These are phyloP conservation scores for Suillus cothurnatus DNA, from an alignment of 768 basidiomycete genomes.

Conservation along the genomic window DNA sequence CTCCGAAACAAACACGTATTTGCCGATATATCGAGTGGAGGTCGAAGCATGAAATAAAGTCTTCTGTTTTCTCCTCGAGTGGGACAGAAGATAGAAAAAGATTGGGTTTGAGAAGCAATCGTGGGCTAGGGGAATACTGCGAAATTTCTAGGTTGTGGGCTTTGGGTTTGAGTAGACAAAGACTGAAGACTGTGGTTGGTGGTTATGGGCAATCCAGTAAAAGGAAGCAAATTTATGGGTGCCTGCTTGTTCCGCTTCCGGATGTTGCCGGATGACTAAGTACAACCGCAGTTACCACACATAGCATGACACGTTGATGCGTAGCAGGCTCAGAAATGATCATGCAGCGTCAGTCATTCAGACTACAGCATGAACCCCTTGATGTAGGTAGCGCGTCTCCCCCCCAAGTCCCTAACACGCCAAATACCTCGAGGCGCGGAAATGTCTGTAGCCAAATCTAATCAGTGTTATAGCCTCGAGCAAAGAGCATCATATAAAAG, in stretches of 20 bases:
- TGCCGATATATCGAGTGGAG: constrained; percentile 73
- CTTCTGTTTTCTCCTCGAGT: constrained; percentile 35
- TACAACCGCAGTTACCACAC: background rate
- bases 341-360: background rate
- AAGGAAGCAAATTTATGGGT: constrained; percentile 27
- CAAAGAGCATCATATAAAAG: background rate
- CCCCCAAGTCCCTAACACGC: too few relatives aligned
- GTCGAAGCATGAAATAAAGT: constrained; percentile 83
- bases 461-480: background rate
- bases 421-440: background rate
- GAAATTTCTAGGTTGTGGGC: constrained; percentile 1
- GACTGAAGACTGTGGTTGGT: constrained; percentile 3
- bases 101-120: constrained; percentile 28
- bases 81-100: constrained; percentile 33
- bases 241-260: constrained; percentile 28
- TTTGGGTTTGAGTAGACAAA: constrained; percentile 7
- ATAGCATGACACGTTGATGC: too few relatives aligned
- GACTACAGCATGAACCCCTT: background rate
- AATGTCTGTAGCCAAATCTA: background rate
- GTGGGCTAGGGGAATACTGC: constrained; percentile 21
- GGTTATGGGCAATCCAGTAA: constrained; percentile 4
- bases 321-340: too few relatives aligned
- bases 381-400: background rate
- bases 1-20: constrained; percentile 55
- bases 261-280: constrained; percentile 16